phyloP scores from a whole-genome alignment of 805 yeast genomes.

The Myxozyma mucilagina region DNA sequence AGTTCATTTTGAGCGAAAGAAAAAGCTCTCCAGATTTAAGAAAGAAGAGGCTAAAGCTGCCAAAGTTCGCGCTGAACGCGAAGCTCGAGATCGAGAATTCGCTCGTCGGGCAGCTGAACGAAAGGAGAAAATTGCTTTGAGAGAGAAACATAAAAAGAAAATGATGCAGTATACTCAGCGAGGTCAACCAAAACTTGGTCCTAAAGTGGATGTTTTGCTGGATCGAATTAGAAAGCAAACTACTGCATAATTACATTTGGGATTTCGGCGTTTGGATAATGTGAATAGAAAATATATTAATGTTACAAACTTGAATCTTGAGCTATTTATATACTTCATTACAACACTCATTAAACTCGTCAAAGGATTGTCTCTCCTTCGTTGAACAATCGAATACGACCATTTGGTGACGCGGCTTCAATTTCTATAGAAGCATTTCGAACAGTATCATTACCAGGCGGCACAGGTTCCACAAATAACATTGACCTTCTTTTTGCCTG shows the following conservation, averaged over 20 bases:
- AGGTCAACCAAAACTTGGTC: conserved; percentile 30
- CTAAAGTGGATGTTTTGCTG: conserved; percentile 22
- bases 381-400: no score
- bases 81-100: conserved; percentile 2
- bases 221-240: conserved; percentile 18
- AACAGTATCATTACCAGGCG: no score
- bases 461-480: no score
- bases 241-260: background rate
- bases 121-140: conserved; percentile 8
- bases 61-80: conserved; percentile 11
- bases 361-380: no score
- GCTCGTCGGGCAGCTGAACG: conserved; percentile 12
- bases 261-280: background rate
- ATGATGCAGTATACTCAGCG: conserved; percentile 22
- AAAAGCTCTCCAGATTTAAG: conserved; percentile 17
- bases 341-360: no score
- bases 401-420: no score
- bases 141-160: conserved; percentile 14
- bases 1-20: background rate
- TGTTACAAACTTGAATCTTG: no score
- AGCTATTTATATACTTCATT: no score
- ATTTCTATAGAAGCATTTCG: no score
- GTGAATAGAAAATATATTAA: no score
- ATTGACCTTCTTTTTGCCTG: no score
- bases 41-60: conserved; percentile 20